Evolutionary conservation across 2,329 filamentous ascomycete genomes (phyloP), one percentile per base, ranked within the genome.

Genomic region (Monosporascus cannonballus): DNA sequence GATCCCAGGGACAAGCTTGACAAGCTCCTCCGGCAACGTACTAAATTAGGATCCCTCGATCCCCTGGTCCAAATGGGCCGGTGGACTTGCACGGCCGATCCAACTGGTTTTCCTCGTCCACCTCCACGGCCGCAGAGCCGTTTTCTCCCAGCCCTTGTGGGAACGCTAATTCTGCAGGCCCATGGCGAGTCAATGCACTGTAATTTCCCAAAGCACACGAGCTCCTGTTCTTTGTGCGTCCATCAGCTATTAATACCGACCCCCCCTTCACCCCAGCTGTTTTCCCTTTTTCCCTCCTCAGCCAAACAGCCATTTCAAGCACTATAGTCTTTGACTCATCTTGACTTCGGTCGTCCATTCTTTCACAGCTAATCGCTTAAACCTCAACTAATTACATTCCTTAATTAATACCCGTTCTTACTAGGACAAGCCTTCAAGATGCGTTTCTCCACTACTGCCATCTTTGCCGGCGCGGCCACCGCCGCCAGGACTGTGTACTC

Each of bases 321-420:
- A 68, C 64, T 65, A 57, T 59, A 57, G 67, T 65, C 64, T 66
- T 70, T 70, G 67, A 72, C 71, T 72, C 71, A 64, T 61, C 53
- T 72, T 79, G 76, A 79, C 76, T 73, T 77, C 75, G 76, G 77
- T 80, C 77, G 77, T 80, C 77, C 77, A 79, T 71, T 80, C 77
- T 76, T 79, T 77, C 64, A 58, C 54, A 59, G 67, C 63, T 64
- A 62, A 53, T 51, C 57, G 63, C 66, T 67, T 34, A 34, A 11
- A 30, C 8, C 3, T 14, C 30, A 30, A 30, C 27, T 67, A 57
- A 57, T 56, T 53, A 64, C 68, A 63, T 54, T 67, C 68, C 66
- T 67, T 70, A 65, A 61, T 61, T 61, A 53, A 58, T 61, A 59
- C 64, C 61, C 64, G 63, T 66, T 64, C 54, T 45, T 63, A 34